These are phyloP conservation scores for Candida dubliniensis DNA, from an alignment of 1,139 yeast species.

Conservation along the genomic window DNA sequence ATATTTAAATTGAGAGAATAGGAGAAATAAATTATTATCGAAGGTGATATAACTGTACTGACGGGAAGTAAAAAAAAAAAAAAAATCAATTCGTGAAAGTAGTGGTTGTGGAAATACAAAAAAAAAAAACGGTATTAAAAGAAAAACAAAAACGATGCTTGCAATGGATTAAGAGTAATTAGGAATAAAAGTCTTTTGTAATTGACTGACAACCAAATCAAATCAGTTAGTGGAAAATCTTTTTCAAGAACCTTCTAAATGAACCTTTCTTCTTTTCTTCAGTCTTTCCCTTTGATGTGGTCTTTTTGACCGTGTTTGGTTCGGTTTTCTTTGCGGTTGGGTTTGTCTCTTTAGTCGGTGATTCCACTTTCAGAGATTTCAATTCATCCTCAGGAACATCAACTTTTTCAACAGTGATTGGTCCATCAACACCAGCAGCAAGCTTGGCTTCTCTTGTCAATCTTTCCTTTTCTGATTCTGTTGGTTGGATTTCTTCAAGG, in stretches of 20 bases:
- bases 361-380: constrained; percentile 6
- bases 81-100: background rate
- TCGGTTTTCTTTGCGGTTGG: constrained; percentile 3
- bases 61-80: background rate
- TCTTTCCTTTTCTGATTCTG: constrained; percentile 37
- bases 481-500: constrained; percentile 46
- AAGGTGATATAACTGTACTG: background rate
- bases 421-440: constrained; percentile 13
- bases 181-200: background rate
- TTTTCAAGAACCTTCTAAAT: constrained; percentile 16
- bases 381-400: constrained; percentile 8
- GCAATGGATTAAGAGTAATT: background rate
- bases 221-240: constrained; percentile 10
- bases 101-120: background rate
- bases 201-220: background rate
- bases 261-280: constrained; percentile 19
- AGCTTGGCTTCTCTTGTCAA: constrained; percentile 36
- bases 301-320: constrained; percentile 8
- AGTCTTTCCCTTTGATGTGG: constrained; percentile 10
- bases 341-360: constrained; percentile 6
- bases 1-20: background rate
- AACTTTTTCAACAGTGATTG: constrained; percentile 11
- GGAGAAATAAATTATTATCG: background rate
- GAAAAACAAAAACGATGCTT: background rate
- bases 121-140: background rate